Evolutionary conservation across 202 grass and related monocot genomes (phyloP).

Genomic region (Carex arenaria): DNA sequence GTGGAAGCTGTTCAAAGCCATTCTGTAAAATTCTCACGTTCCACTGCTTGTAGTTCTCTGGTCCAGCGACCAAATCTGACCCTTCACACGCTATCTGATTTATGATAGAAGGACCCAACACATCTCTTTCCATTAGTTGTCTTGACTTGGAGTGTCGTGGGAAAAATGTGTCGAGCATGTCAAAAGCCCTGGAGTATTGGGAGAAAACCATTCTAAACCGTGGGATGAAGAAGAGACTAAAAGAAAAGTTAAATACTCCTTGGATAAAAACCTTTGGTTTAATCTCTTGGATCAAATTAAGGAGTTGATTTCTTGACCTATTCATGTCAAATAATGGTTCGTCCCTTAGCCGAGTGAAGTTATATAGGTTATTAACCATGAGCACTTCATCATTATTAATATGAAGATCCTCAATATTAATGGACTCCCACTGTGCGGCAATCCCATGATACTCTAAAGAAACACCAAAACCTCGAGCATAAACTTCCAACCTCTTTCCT

Average conservation of each 20-base stretch:
- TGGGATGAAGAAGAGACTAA: constrained; percentile 45
- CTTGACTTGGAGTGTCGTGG: constrained; percentile 33
- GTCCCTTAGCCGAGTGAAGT: too few species aligned
- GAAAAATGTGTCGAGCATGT: constrained; percentile 39
- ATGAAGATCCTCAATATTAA: constrained; percentile 38
- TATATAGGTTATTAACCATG: constrained; percentile 28
- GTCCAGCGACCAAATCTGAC: constrained; percentile 21
- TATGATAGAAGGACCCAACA: constrained; percentile 18
- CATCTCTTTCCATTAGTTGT: constrained; percentile 33
- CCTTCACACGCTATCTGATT: constrained; percentile 69
- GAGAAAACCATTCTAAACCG: constrained; percentile 48
- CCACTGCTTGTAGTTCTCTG: constrained; percentile 51
- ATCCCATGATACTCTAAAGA: constrained; percentile 51
- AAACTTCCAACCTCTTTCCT: constrained; percentile 35
- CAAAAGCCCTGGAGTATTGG: constrained; percentile 41
- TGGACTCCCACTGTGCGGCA: constrained; percentile 45
- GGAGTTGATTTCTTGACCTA: constrained; percentile 32
- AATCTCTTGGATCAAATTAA: constrained; percentile 23
- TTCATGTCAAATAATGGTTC: constrained; percentile 1
- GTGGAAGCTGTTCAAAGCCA: constrained; percentile 27
- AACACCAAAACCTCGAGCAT: constrained; percentile 49
- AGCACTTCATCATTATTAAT: constrained; percentile 52
- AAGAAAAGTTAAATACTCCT: constrained; percentile 28
- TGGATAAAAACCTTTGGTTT: constrained; percentile 35
- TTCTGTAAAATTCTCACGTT: constrained; percentile 31